Percentiles rank a stretch among this genome's conserved stretches.
phyloP scores from a whole-genome alignment of 768 basidiomycete species.

The Agrocybe chaxingu region DNA sequence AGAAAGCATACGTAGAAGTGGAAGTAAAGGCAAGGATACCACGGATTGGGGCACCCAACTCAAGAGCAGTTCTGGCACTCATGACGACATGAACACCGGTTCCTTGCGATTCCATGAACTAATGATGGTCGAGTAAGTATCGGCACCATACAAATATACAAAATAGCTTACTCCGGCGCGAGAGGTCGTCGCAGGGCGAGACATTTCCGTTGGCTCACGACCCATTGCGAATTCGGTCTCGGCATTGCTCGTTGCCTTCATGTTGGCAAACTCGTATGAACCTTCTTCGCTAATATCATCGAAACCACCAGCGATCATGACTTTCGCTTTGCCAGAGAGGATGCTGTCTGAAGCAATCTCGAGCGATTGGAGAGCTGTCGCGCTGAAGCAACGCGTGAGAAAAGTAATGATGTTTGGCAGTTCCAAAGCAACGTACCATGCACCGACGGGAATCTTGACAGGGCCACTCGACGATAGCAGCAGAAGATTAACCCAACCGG shows the following conservation, averaged over 20 bases:
- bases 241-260: conserved; percentile 98
- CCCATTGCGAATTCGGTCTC: conserved; percentile 99
- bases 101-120: conserved; percentile 42
- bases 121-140: not conserved
- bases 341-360: conserved; percentile 98
- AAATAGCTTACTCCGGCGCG: conserved; percentile 59
- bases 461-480: conserved; percentile 96
- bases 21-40: conserved; percentile 95
- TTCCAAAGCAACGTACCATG: conserved; percentile 63
- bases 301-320: conserved; percentile 99
- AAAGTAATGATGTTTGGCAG: not conserved
- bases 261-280: conserved; percentile 98
- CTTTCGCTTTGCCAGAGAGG: conserved; percentile 93
- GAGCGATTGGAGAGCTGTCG: conserved; percentile 95
- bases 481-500: conserved; percentile 96
- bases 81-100: conserved; percentile 97
- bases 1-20: conserved; percentile 77
- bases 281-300: conserved; percentile 99
- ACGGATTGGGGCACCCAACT: conserved; percentile 91
- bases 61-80: conserved; percentile 93
- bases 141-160: not conserved
- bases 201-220: conserved; percentile 98
- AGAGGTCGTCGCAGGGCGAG: conserved; percentile 93
- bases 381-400: conserved; percentile 41
- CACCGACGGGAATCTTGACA: conserved; percentile 98